Conservation (phyloP, 164 flowering plant species). For the Liriodendron chinense region DNA sequence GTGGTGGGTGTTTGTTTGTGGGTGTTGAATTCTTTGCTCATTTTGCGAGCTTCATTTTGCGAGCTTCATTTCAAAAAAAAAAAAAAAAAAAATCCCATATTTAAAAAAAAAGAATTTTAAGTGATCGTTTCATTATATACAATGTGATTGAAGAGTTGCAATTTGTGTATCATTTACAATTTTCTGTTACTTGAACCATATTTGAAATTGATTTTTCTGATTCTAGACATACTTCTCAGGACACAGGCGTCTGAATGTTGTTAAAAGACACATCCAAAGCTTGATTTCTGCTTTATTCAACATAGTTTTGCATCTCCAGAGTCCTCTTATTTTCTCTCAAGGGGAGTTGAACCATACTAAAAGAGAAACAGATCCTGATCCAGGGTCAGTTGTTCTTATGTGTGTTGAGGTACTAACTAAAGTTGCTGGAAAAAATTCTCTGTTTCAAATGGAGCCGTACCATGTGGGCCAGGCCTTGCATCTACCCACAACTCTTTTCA, state of each 20-base stretch:
- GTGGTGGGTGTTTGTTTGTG: too few relatives aligned
- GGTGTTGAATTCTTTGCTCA: too few relatives aligned
- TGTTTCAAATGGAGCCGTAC: constrained; percentile 52
- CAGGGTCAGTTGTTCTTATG: constrained; percentile 87
- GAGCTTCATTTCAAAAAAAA: too few relatives aligned
- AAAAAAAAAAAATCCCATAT: too few relatives aligned
- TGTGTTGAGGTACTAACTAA: constrained; percentile 68
- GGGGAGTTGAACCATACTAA: constrained; percentile 10
- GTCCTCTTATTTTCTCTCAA: constrained; percentile 53
- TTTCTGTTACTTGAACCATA: background rate
- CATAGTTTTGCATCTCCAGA: constrained; percentile 70
- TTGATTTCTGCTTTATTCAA: constrained; percentile 57
- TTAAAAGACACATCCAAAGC: constrained; percentile 56
- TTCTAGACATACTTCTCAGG: constrained; percentile 41
- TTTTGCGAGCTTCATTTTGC: too few relatives aligned
- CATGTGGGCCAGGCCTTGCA: constrained; percentile 60
- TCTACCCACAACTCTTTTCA: constrained; percentile 66
- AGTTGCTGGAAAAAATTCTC: constrained; percentile 58
- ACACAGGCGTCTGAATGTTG: constrained; percentile 45
- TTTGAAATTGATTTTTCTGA: background rate
- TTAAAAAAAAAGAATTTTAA: too few relatives aligned
- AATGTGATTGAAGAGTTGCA: background rate
- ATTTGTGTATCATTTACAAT: background rate
- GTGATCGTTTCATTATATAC: background rate
- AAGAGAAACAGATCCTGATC: constrained; percentile 47